These are phyloP conservation scores for Tetrapyrgos nigripes DNA, from an alignment of 1,284 basidiomycete species.

Conservation along the genomic window DNA sequence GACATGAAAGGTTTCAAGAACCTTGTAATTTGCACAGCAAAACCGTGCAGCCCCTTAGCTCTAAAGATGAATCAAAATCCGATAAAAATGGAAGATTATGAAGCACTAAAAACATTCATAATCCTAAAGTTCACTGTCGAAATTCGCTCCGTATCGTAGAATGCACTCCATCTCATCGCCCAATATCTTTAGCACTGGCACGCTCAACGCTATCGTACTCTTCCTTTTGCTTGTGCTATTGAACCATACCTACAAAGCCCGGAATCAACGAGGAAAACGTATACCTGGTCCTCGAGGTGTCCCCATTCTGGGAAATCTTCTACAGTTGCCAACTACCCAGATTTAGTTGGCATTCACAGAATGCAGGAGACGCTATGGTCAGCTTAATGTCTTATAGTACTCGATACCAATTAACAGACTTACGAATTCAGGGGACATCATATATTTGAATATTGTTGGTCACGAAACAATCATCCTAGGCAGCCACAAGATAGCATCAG, in stretches of 20 bases:
- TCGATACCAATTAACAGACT: not conserved
- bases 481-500: slow-evolving; percentile 13
- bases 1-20: too few relatives aligned
- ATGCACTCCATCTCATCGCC: too few relatives aligned
- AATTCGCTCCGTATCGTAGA: too few relatives aligned
- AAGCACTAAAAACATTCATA: too few relatives aligned
- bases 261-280: not conserved
- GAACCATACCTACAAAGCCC: too few relatives aligned
- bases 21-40: too few relatives aligned
- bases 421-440: slow-evolving; percentile 12
- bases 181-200: too few relatives aligned
- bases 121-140: too few relatives aligned
- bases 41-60: too few relatives aligned
- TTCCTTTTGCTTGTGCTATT: not conserved
- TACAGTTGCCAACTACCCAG: not conserved
- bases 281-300: slow-evolving; percentile 2
- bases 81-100: too few relatives aligned
- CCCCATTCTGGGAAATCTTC: slow-evolving; percentile 5
- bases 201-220: not conserved
- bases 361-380: slow-evolving; percentile 4
- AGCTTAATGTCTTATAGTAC: not conserved
- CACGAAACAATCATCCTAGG: slow-evolving; percentile 12
- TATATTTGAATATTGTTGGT: slow-evolving; percentile 13
- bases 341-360: not conserved
- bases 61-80: too few relatives aligned